Evolutionary conservation across 202 grass and related monocot genomes (phyloP), one percentile per base, ranked within the genome.

Genomic region (Saccharum hybrid): DNA sequence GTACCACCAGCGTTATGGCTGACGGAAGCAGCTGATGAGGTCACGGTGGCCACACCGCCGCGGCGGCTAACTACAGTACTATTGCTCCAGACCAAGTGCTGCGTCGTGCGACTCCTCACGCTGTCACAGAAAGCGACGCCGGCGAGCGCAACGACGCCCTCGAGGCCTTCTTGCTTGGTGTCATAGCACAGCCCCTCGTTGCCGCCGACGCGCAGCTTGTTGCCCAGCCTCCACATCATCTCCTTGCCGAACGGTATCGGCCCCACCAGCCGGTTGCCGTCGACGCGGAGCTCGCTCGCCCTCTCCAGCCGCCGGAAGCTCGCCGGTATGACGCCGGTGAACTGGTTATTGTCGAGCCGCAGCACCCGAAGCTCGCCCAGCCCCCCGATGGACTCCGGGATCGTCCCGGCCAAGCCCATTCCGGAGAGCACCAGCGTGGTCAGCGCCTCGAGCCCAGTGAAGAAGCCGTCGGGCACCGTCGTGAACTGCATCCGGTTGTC

Each of bases 211-310:
- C 86, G 90, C 78, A 99, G 86, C 79, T 99, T 99, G 68, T 86
- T 91, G 33, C 96, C 96, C 76, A 99, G 85, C 86, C 86, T 89
- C 93, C 93, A 96, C 45, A 92, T 82, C 84, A 93, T 88, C 88
- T 96, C 85, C 85, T 88, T 90, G 45, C 86, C 84, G 82, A 99
- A 90, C 26, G 96, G 96, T 79, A 99, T 85, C 18, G 89, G 91
- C 10, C 96, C 96, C 26, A 78, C 82, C 23, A 99, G 86, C 39
- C 80, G 78, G 89, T 99, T 99, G 33, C 86, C 75, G 77, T 95
- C 85, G 62, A 96, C 22, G 9, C 87, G 88, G 75, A 98, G 71
- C 85, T 98, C 96, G 33, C 88, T 92, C 10, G 91, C 91, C 74
- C 71, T 86, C 68, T 89, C 75, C 54, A 99, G 82, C 14, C 63